phyloP scores from a whole-genome alignment of 495 filamentous ascomycete species.

The Aspergillus ostianus region DNA sequence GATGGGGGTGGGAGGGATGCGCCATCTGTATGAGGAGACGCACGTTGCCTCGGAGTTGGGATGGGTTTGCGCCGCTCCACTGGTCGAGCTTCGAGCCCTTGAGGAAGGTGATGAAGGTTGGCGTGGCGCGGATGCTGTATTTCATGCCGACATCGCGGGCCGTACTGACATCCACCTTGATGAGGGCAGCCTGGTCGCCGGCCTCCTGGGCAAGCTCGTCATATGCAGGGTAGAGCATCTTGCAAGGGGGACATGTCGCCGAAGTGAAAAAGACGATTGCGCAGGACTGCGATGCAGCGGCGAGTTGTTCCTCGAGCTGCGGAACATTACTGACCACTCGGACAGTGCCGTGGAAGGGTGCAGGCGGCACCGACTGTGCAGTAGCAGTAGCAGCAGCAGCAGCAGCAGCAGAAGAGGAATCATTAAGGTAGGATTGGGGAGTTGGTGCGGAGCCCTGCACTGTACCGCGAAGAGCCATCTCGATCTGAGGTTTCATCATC shows the following conservation, averaged over 20 bases:
- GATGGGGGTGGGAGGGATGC: slow-evolving; percentile 74
- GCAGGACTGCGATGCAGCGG: slow-evolving; percentile 58
- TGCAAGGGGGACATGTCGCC: slow-evolving; percentile 82
- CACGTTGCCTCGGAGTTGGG: slow-evolving; percentile 68
- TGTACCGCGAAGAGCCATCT: slow-evolving; percentile 66
- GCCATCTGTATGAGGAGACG: slow-evolving; percentile 73
- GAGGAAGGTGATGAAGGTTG: slow-evolving; percentile 88
- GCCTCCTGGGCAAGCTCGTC: slow-evolving; percentile 75
- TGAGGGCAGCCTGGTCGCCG: slow-evolving; percentile 65
- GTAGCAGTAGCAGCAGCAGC: slow-evolving; percentile 17
- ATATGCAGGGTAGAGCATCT: slow-evolving; percentile 77
- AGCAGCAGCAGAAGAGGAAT: slow-evolving; percentile 14
- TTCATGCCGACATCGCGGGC: slow-evolving; percentile 63
- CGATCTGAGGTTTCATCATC: slow-evolving; percentile 83
- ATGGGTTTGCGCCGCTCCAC: slow-evolving; percentile 75
- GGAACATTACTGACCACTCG: slow-evolving; percentile 51
- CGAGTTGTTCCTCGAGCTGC: slow-evolving; percentile 61
- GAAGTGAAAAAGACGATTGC: slow-evolving; percentile 93
- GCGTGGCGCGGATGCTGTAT: slow-evolving; percentile 73
- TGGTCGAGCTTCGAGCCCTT: slow-evolving; percentile 71
- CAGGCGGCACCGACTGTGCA: slow-evolving; percentile 8
- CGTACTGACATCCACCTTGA: slow-evolving; percentile 77
- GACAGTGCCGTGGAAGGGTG: slow-evolving; percentile 30
- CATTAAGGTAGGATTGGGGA: slow-evolving; percentile 4
- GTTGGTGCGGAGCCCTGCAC: slow-evolving; percentile 51